Evolutionary conservation across 495 filamentous ascomycete genomes (phyloP).

Genomic region (Neurospora africana): DNA sequence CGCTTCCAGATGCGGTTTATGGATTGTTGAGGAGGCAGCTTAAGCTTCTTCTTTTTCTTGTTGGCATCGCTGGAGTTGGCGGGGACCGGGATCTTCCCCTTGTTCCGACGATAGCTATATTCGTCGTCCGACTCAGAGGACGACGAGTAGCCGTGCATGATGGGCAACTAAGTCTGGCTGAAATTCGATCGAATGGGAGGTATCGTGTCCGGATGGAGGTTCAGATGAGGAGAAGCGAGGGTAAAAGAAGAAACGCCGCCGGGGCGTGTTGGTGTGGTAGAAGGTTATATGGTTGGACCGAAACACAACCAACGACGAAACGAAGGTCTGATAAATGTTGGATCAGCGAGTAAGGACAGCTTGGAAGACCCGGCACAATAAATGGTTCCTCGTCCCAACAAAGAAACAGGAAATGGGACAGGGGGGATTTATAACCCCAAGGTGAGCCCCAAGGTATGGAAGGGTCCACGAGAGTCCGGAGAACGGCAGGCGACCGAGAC

Average conservation of each 20-base stretch:
- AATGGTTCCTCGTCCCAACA: not conserved
- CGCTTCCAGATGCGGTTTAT: slow-evolving; percentile 74
- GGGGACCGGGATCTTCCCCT: slow-evolving; percentile 11
- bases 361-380: not conserved
- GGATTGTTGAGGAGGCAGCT: slow-evolving; percentile 59
- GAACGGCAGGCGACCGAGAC: not conserved
- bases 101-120: slow-evolving; percentile 23
- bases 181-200: not conserved
- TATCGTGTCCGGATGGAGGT: not conserved
- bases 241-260: not conserved
- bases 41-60: slow-evolving; percentile 46
- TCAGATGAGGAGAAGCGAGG: not conserved
- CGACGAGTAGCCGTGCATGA: slow-evolving; percentile 29
- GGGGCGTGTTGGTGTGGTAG: not conserved
- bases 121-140: slow-evolving; percentile 26
- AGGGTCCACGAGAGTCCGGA: slow-evolving; percentile 5
- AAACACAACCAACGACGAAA: not conserved
- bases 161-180: slow-evolving; percentile 4
- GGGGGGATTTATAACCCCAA: not conserved
- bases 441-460: not conserved
- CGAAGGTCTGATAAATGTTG: not conserved
- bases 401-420: not conserved
- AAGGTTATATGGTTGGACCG: slow-evolving; percentile 1
- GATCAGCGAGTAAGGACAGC: not conserved
- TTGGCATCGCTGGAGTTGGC: slow-evolving; percentile 17